Conservation (phyloP, 2,329 filamentous ascomycete genomes). For the Annulohypoxylon truncatum region DNA sequence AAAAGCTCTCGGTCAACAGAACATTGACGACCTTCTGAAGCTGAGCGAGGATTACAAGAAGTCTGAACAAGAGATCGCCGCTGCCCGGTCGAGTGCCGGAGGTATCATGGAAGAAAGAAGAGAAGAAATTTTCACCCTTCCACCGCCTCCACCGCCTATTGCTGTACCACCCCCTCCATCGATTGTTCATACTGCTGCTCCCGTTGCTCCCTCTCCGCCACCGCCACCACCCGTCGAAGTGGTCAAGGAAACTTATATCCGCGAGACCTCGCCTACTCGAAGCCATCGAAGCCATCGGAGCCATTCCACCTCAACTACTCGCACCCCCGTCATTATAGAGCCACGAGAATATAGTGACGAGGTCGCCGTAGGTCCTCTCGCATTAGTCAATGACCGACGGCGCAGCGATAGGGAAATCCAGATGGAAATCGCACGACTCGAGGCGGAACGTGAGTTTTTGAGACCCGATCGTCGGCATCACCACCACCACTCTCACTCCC, state of each 20-base stretch:
- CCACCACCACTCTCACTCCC: conserved; percentile 48
- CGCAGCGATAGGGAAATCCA: conserved; percentile 72
- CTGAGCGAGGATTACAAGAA: conserved; percentile 82
- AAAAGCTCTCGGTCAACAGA: conserved; percentile 86
- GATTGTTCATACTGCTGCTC: conserved; percentile 48
- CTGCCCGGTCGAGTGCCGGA: conserved; percentile 60
- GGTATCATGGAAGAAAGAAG: conserved; percentile 62
- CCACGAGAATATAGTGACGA: conserved; percentile 54
- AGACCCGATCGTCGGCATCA: conserved; percentile 40
- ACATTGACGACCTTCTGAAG: conserved; percentile 90
- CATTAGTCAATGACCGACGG: conserved; percentile 54
- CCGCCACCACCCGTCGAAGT: conserved; percentile 52
- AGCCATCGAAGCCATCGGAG: conserved; percentile 42
- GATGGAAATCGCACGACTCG: conserved; percentile 77
- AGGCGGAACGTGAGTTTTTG: conserved; percentile 65
- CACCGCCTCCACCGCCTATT: conserved; percentile 44
- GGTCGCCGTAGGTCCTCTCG: conserved; percentile 55
- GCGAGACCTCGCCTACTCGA: conserved; percentile 62
- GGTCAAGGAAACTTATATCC: conserved; percentile 59
- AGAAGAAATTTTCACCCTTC: conserved; percentile 56
- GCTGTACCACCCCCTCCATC: conserved; percentile 45
- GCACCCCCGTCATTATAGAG: conserved; percentile 56
- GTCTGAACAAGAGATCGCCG: conserved; percentile 59
- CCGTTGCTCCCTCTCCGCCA: conserved; percentile 49
- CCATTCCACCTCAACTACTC: conserved; percentile 53